Percentiles rank a stretch among this genome's conserved stretches.
phyloP scores from a whole-genome alignment of 306 rosid genomes.

The Dalbergia cultrata region DNA sequence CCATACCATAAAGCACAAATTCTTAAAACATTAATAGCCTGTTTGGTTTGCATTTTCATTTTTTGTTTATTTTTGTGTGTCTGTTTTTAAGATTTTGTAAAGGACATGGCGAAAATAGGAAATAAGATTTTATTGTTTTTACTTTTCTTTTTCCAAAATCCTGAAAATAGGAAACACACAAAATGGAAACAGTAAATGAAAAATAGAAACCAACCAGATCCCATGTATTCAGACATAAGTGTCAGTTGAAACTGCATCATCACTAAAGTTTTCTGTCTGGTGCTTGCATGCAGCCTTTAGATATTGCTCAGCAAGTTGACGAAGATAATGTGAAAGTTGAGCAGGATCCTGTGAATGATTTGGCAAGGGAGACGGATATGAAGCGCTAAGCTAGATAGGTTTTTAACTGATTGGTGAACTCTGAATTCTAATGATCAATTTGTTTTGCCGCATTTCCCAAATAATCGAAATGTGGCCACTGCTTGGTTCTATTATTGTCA shows the following conservation, averaged over 20 bases:
- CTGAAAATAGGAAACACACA: too few relatives aligned
- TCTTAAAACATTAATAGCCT: background rate
- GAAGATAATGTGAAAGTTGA: slow-evolving; percentile 71
- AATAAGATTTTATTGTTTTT: too few relatives aligned
- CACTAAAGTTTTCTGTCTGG: slow-evolving; percentile 11
- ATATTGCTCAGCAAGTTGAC: slow-evolving; percentile 61
- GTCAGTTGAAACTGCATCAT: slow-evolving; percentile 3
- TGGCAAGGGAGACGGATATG: slow-evolving; percentile 57
- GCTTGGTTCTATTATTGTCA: slow-evolving; percentile 19
- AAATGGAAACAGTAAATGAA: too few relatives aligned
- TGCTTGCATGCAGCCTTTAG: slow-evolving; percentile 75
- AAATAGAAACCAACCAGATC: too few relatives aligned
- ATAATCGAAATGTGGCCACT: slow-evolving; percentile 37
- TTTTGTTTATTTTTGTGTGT: too few relatives aligned
- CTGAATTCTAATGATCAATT: slow-evolving; percentile 25
- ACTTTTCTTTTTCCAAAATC: too few relatives aligned
- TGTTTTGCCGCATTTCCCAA: slow-evolving; percentile 33
- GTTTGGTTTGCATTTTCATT: too few relatives aligned
- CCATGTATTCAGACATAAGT: background rate
- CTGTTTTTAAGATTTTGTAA: too few relatives aligned
- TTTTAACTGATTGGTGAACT: slow-evolving; percentile 34
- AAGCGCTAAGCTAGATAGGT: slow-evolving; percentile 25
- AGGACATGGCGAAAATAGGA: too few relatives aligned
- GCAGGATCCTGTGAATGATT: slow-evolving; percentile 63
- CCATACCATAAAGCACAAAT: slow-evolving; percentile 22